phyloP scores from a whole-genome alignment of 2,329 filamentous ascomycete genomes.

The Phyllosticta ampelicida region DNA sequence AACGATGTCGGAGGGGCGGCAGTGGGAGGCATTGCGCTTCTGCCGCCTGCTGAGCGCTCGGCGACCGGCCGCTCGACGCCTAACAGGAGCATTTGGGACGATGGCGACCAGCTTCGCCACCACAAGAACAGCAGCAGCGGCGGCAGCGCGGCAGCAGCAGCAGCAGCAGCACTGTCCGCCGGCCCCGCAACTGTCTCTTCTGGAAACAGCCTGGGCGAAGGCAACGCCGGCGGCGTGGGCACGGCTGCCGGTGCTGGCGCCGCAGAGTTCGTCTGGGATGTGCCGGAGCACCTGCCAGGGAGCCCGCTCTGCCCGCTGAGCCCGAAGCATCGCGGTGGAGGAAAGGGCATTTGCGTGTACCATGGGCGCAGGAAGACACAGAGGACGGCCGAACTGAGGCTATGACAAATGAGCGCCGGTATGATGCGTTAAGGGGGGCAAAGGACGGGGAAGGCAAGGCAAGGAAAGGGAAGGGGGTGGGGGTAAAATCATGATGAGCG shows the following conservation, averaged over 20 bases:
- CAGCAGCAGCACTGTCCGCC: too few species aligned
- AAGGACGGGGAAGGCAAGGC: background rate
- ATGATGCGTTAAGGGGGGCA: background rate
- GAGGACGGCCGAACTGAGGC: background rate
- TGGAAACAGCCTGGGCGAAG: background rate
- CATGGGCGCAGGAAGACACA: constrained; percentile 24
- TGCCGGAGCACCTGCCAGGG: constrained; percentile 35
- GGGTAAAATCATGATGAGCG: too few species aligned
- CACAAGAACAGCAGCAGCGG: background rate
- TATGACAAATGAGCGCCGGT: background rate
- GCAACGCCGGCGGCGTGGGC: constrained; percentile 15
- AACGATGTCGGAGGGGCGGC: background rate
- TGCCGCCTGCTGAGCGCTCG: too few species aligned
- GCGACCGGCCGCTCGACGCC: too few species aligned
- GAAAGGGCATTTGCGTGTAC: constrained; percentile 31
- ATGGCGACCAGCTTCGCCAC: too few species aligned
- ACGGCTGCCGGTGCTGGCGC: too few species aligned
- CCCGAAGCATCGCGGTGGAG: constrained; percentile 27
- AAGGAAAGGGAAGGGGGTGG: background rate
- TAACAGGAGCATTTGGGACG: too few species aligned
- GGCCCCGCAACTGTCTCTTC: too few species aligned
- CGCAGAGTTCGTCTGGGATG: constrained; percentile 27
- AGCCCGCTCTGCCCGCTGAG: constrained; percentile 35
- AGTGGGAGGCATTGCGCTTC: background rate
- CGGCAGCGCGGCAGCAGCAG: too few species aligned